These are phyloP conservation scores for Talaromyces marneffei DNA, from an alignment of 2,329 filamentous ascomycete genomes.

Conservation along the genomic window DNA sequence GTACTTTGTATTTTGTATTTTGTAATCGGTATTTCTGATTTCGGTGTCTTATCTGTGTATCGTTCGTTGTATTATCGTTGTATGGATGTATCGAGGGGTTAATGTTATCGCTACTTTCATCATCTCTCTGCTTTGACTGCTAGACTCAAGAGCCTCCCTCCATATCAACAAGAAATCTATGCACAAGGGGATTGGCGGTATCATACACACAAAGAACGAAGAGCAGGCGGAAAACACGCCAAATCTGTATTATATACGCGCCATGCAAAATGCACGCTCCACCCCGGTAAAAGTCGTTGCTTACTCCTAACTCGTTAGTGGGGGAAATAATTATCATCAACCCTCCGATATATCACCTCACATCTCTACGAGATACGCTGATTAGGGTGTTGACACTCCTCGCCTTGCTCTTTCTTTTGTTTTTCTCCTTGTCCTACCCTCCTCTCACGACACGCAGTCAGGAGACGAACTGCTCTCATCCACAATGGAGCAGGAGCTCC, in stretches of 20 bases:
- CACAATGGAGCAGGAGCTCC: conserved; percentile 86
- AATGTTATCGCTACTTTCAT: not conserved
- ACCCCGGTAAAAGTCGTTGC: conserved; percentile 2
- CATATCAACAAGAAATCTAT: not conserved
- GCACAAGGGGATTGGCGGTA: not conserved
- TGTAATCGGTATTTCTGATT: no score
- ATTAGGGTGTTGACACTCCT: not conserved
- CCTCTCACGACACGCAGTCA: not conserved
- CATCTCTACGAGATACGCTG: not conserved
- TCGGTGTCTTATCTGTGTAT: not conserved
- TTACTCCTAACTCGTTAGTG: not conserved
- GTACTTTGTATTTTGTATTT: not conserved
- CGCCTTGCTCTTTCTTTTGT: not conserved
- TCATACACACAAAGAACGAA: not conserved
- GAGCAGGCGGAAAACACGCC: conserved; percentile 1
- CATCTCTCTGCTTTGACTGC: not conserved
- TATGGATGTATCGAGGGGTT: not conserved
- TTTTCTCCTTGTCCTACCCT: not conserved
- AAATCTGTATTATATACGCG: conserved; percentile 10
- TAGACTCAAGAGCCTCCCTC: not conserved
- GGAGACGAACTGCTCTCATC: conserved; percentile 4
- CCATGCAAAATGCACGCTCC: conserved; percentile 1
- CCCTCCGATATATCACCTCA: not conserved
- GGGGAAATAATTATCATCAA: conserved; percentile 3
- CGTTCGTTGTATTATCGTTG: not conserved